phyloP scores from a whole-genome alignment of 192 early-diverging fungal species.

The Mortierella alpina region DNA sequence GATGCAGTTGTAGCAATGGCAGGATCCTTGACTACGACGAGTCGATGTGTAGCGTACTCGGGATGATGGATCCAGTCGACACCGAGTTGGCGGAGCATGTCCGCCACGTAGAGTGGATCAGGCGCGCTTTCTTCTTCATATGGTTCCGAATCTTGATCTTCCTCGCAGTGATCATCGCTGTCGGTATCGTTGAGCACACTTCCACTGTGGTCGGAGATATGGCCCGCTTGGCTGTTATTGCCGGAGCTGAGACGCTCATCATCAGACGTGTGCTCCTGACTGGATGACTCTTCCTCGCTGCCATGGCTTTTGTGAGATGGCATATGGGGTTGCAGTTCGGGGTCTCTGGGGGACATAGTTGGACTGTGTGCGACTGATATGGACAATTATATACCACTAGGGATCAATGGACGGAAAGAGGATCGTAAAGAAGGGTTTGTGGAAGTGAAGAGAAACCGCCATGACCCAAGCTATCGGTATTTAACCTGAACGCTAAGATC shows the following conservation, averaged over 20 bases:
- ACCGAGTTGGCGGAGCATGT: conserved; percentile 1
- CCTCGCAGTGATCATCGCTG: neutral
- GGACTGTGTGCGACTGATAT: too few relatives aligned
- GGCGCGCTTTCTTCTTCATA: neutral
- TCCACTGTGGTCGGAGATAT: neutral
- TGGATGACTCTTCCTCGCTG: too few relatives aligned
- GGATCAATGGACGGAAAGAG: too few relatives aligned
- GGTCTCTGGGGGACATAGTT: too few relatives aligned
- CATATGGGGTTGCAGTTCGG: too few relatives aligned
- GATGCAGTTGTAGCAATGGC: neutral
- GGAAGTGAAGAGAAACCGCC: neutral
- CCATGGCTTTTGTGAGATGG: too few relatives aligned
- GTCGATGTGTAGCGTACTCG: conserved; percentile 15
- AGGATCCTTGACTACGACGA: conserved; percentile 10
- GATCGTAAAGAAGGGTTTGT: too few relatives aligned
- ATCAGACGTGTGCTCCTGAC: too few relatives aligned
- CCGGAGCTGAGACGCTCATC: too few relatives aligned
- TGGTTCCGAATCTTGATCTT: neutral
- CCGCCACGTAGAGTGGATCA: conserved; percentile 7
- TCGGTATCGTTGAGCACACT: neutral
- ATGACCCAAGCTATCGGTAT: neutral
- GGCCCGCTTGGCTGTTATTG: too few relatives aligned
- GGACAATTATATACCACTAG: too few relatives aligned
- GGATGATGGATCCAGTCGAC: conserved; percentile 9
- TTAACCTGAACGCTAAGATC: too few relatives aligned